Evolutionary conservation across 2,329 filamentous ascomycete species (phyloP).

Genomic region (Botrytis tulipae): DNA sequence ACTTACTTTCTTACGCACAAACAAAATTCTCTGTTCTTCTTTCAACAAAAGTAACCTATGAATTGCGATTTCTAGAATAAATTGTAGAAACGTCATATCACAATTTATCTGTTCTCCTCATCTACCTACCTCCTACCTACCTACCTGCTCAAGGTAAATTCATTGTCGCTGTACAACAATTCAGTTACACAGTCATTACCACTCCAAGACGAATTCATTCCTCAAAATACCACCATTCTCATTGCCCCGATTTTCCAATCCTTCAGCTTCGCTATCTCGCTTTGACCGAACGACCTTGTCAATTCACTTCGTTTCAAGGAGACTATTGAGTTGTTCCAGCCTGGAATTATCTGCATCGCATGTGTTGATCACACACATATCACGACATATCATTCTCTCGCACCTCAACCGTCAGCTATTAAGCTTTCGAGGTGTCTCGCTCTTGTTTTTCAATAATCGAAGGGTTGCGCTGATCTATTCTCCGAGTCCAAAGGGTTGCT

Average conservation of each 20-base stretch:
- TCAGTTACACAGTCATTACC: constrained; percentile 19
- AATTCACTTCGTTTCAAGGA: constrained; percentile 18
- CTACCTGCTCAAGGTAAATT: background rate
- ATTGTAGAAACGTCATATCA: background rate
- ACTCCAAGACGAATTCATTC: background rate
- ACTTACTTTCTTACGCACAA: constrained; percentile 10
- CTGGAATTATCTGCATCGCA: constrained; percentile 1
- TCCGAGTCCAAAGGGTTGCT: constrained; percentile 9
- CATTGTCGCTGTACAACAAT: constrained; percentile 23
- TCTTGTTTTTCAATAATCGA: background rate
- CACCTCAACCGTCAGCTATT: background rate
- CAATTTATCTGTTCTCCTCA: background rate
- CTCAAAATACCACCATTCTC: background rate
- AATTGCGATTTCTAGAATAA: background rate
- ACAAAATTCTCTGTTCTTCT: constrained; percentile 12
- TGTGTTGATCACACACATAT: constrained; percentile 15
- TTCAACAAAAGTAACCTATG: background rate
- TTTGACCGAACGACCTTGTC: constrained; percentile 19
- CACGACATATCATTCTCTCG: background rate
- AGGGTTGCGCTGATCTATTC: constrained; percentile 10
- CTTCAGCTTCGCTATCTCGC: constrained; percentile 21
- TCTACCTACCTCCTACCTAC: background rate
- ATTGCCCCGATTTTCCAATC: constrained; percentile 9
- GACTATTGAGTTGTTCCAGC: constrained; percentile 15
- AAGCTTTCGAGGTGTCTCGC: constrained; percentile 1